Percentiles rank a stretch among this genome's conserved stretches.
Conservation (phyloP, 495 filamentous ascomycete species). For the Durotheca rogersii region DNA sequence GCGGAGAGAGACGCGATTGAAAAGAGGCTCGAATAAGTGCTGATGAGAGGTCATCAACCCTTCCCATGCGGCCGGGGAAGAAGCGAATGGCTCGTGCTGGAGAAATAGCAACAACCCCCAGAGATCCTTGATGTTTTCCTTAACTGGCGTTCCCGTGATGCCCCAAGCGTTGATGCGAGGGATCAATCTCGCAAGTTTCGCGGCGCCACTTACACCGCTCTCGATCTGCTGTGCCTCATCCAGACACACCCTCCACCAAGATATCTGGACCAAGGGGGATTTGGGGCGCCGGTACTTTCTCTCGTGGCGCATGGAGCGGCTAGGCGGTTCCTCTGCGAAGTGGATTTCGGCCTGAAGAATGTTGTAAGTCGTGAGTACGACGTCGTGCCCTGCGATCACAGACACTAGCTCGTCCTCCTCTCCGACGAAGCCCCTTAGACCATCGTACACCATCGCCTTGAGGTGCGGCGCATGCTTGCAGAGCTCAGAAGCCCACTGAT, state of each 20-base stretch:
- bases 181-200: constrained; percentile 74
- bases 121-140: constrained; percentile 71
- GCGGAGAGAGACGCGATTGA: constrained; percentile 69
- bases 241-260: constrained; percentile 90
- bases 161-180: constrained; percentile 87
- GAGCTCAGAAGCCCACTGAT: constrained; percentile 87
- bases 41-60: constrained; percentile 59
- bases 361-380: constrained; percentile 85
- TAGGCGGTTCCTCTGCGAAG: constrained; percentile 63
- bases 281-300: constrained; percentile 66
- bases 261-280: constrained; percentile 74
- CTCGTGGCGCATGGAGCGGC: constrained; percentile 63
- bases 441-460: constrained; percentile 47
- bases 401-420: constrained; percentile 47
- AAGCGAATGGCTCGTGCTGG: constrained; percentile 71
- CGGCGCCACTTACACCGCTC: constrained; percentile 78
- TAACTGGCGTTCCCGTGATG: constrained; percentile 87
- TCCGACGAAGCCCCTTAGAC: constrained; percentile 42
- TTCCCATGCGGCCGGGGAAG: constrained; percentile 62
- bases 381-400: constrained; percentile 60
- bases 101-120: constrained; percentile 78
- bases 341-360: constrained; percentile 77
- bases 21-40: constrained; percentile 62
- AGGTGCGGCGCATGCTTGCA: constrained; percentile 55
- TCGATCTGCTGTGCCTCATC: constrained; percentile 98